A percentile compares a stretch with the other conserved stretches of the same genome.
Conservation (phyloP, 371 early-diverging fungal species). For the Haplosporangium sp. region DNA sequence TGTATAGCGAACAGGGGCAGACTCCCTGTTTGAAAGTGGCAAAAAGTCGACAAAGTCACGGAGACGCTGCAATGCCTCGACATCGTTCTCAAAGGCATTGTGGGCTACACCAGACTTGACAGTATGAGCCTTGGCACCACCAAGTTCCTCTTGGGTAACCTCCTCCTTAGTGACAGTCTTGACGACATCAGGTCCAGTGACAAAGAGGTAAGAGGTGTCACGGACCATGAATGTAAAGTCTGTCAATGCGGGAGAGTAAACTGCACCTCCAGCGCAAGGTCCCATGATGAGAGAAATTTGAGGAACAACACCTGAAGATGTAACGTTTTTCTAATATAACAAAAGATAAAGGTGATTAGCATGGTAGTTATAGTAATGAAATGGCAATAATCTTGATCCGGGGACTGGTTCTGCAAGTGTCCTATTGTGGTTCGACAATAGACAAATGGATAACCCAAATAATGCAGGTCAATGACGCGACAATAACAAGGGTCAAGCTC, state of each 20-base stretch:
- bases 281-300: conserved; percentile 98
- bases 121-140: conserved; percentile 95
- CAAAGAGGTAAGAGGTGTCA: conserved; percentile 96
- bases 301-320: conserved; percentile 95
- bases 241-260: conserved; percentile 97
- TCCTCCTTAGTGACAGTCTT: conserved; percentile 95
- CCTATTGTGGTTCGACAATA: no score
- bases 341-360: no score
- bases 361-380: background rate
- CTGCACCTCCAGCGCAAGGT: conserved; percentile 97
- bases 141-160: conserved; percentile 96
- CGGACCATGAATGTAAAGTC: conserved; percentile 98
- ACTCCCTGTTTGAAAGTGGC: conserved; percentile 86
- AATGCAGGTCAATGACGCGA: no score
- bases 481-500: background rate
- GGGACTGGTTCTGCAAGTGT: no score
- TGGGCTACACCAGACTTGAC: conserved; percentile 92
- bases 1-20: conserved; percentile 74
- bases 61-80: conserved; percentile 88
- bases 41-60: conserved; percentile 92
- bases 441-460: no score
- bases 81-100: conserved; percentile 92
- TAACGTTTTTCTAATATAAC: conserved; percentile 77
- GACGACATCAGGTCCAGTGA: conserved; percentile 98
- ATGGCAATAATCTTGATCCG: background rate